phyloP scores from a whole-genome alignment of 441 rosid genomes.

The Geranium incanum region DNA sequence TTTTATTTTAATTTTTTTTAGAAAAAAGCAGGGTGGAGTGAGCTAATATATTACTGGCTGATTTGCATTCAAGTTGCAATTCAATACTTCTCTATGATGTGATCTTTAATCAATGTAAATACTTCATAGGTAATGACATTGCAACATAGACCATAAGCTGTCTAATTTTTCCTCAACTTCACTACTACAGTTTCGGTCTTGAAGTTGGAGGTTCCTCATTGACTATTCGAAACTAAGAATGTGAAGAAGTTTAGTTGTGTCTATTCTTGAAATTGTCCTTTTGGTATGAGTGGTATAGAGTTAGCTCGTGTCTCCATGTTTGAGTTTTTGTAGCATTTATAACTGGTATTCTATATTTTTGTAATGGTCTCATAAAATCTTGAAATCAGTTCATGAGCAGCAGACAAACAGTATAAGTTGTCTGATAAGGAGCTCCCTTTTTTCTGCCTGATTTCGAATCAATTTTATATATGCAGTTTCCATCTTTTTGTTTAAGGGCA shows the following conservation, averaged over 20 bases:
- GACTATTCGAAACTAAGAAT: not conserved
- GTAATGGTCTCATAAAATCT: slow-evolving; percentile 1
- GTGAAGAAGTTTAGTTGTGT: not conserved
- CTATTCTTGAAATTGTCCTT: not conserved
- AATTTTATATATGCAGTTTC: not conserved
- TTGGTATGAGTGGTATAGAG: not conserved
- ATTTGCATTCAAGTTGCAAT: not conserved
- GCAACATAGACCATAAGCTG: not conserved
- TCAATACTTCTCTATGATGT: not conserved
- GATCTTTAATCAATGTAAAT: slow-evolving; percentile 3
- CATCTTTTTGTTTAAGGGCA: not conserved
- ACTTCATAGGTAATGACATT: not conserved
- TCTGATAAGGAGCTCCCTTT: not conserved
- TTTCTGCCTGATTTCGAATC: not conserved
- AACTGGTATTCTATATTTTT: slow-evolving; percentile 1
- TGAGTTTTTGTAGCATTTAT: not conserved
- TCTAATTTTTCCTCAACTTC: not conserved
- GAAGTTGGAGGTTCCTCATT: not conserved
- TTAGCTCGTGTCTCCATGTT: not conserved
- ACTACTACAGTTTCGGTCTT: not conserved
- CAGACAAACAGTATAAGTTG: not conserved
- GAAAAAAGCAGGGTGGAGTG: not conserved
- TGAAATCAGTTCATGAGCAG: not conserved
- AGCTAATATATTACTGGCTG: slow-evolving; percentile 2
- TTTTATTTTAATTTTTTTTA: not conserved